A percentile compares a stretch with the other conserved stretches of the same genome.
Conservation (phyloP, 192 early-diverging fungal species). For the Jimgerdemannia flammicorona region DNA sequence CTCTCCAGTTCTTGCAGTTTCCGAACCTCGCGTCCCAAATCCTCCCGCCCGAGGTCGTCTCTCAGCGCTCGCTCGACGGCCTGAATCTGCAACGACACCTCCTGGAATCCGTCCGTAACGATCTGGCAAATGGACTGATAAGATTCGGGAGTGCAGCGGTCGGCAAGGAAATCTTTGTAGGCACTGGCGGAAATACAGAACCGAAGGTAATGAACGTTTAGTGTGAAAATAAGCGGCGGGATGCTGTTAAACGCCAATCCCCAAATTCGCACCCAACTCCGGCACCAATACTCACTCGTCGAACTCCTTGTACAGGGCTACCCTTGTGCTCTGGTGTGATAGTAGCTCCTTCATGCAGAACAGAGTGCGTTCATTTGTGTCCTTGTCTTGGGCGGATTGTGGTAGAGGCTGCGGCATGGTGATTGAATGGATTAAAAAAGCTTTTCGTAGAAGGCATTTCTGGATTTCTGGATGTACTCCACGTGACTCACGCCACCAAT, state of each 20-base stretch:
- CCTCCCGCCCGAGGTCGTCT: slow-evolving; percentile 2
- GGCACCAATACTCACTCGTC: background rate
- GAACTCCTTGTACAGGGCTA: background rate
- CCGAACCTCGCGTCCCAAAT: slow-evolving; percentile 18
- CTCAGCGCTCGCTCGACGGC: slow-evolving; percentile 14
- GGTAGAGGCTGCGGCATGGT: background rate
- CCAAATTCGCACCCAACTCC: too few relatives aligned
- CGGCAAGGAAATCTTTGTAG: slow-evolving; percentile 24
- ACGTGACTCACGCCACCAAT: too few relatives aligned
- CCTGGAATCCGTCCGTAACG: slow-evolving; percentile 37
- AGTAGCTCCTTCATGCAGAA: background rate
- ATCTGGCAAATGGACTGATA: slow-evolving; percentile 36
- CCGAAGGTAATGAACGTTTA: too few relatives aligned
- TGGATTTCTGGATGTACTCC: too few relatives aligned
- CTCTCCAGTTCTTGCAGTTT: slow-evolving; percentile 24
- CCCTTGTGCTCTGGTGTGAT: background rate
- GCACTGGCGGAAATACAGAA: slow-evolving; percentile 12
- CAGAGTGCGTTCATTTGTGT: background rate
- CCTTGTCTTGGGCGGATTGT: background rate
- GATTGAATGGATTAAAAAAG: background rate
- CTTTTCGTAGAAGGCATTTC: too few relatives aligned
- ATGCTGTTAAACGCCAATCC: too few relatives aligned
- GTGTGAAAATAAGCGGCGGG: too few relatives aligned
- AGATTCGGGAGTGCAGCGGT: slow-evolving; percentile 22
- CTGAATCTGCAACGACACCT: slow-evolving; percentile 31